Conservation (phyloP, 805 yeast species). For the Ogataea neopini region DNA sequence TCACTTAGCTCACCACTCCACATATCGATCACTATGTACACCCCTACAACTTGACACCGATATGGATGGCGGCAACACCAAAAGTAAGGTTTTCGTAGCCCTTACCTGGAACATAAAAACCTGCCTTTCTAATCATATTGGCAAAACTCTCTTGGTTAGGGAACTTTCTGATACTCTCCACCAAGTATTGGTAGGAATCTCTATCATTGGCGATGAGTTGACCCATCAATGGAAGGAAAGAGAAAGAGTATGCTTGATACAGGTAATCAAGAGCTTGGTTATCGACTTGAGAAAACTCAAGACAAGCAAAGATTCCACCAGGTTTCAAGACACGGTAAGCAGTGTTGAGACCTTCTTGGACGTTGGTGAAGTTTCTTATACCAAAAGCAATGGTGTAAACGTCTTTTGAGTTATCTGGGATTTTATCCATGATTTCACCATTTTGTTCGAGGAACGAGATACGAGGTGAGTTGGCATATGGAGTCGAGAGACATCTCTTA, state of each 20-base stretch:
- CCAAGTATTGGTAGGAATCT: conserved; percentile 94
- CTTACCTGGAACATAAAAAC: conserved; percentile 83
- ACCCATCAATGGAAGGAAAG: conserved; percentile 89
- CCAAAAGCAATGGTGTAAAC: conserved; percentile 97
- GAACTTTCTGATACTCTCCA: conserved; percentile 89
- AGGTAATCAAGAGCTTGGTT: conserved; percentile 71
- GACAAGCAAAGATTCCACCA: conserved; percentile 96
- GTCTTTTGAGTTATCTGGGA: conserved; percentile 86
- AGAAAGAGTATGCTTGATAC: conserved; percentile 88
- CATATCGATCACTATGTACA: too few relatives aligned
- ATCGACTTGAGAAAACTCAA: conserved; percentile 91
- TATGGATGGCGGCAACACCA: conserved; percentile 94
- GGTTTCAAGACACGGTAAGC: conserved; percentile 95
- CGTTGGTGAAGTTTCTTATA: conserved; percentile 92
- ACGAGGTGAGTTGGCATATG: conserved; percentile 68
- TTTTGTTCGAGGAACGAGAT: conserved; percentile 85
- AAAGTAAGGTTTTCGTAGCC: conserved; percentile 94
- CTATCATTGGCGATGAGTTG: conserved; percentile 93
- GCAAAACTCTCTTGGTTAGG: conserved; percentile 92
- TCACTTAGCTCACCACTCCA: background rate
- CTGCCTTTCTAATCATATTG: conserved; percentile 90
- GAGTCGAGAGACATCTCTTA: conserved; percentile 58
- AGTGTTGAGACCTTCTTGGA: conserved; percentile 91
- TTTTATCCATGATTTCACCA: conserved; percentile 84
- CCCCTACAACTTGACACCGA: conserved; percentile 78